phyloP scores from a whole-genome alignment of 2,329 filamentous ascomycete species.

The Boeremia lycopersici region DNA sequence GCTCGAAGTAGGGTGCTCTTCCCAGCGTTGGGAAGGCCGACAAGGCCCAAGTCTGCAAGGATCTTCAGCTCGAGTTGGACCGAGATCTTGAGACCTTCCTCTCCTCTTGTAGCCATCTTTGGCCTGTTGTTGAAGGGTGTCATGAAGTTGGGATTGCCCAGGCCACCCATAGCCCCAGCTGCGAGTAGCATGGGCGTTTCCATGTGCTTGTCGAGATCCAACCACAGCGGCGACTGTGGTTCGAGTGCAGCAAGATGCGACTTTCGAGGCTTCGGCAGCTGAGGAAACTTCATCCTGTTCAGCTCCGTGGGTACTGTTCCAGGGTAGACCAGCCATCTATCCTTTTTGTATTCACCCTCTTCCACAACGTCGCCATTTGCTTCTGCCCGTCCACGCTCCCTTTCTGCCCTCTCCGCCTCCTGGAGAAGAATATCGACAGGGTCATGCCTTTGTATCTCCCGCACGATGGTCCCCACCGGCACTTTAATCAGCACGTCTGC shows the following conservation, averaged over 20 bases:
- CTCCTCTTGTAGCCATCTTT: constrained; percentile 87
- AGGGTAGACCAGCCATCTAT: constrained; percentile 88
- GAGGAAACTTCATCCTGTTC: constrained; percentile 63
- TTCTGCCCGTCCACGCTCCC: constrained; percentile 23
- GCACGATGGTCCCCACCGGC: constrained; percentile 87
- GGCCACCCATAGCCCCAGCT: constrained; percentile 83
- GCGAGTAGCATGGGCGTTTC: constrained; percentile 83
- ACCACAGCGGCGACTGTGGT: constrained; percentile 70
- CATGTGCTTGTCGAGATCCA: constrained; percentile 70
- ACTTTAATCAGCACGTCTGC: constrained; percentile 89
- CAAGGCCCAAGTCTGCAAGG: constrained; percentile 90
- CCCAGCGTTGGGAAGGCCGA: constrained; percentile 93
- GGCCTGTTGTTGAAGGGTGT: constrained; percentile 76
- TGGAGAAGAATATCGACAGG: constrained; percentile 72
- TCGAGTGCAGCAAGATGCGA: constrained; percentile 68
- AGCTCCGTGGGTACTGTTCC: constrained; percentile 76
- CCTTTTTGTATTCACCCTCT: constrained; percentile 54
- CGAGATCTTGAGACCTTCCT: constrained; percentile 76
- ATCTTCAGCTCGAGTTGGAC: constrained; percentile 92
- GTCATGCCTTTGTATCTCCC: constrained; percentile 80
- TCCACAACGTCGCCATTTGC: constrained; percentile 35
- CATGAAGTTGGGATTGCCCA: constrained; percentile 93
- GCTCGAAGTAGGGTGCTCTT: constrained; percentile 92
- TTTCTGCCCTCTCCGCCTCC: constrained; percentile 38
- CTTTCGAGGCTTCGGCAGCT: constrained; percentile 60